Conservation (phyloP, 768 basidiomycete genomes). For the Podaxis mareebaensis region DNA sequence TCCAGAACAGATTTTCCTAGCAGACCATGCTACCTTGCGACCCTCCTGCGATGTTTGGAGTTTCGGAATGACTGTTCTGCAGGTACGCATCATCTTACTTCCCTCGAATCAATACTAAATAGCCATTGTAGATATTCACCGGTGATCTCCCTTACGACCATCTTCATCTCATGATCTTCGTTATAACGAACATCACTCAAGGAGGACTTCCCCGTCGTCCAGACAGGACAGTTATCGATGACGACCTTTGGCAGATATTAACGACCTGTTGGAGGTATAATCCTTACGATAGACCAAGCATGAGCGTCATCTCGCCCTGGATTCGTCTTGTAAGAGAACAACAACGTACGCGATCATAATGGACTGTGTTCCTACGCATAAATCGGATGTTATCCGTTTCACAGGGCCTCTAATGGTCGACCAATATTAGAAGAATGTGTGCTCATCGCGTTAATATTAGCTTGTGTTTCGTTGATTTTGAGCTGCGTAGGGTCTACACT, state of each 20-base stretch:
- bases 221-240: not conserved
- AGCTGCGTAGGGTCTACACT: too few species aligned
- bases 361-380: not conserved
- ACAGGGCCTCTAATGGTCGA: too few species aligned
- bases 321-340: constrained; percentile 9
- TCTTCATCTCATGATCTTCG: not conserved
- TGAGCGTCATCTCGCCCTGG: not conserved
- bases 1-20: constrained; percentile 1
- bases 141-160: constrained; percentile 1
- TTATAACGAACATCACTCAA: not conserved
- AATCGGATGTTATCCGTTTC: too few species aligned
- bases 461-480: too few species aligned
- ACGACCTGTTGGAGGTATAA: not conserved
- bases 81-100: not conserved
- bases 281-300: not conserved
- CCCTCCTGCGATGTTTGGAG: constrained; percentile 13
- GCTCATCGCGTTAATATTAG: too few species aligned
- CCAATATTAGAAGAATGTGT: too few species aligned
- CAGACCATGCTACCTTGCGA: not conserved
- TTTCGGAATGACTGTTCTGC: constrained; percentile 14
- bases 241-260: constrained; percentile 1
- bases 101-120: not conserved
- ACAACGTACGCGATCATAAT: not conserved
- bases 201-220: not conserved
- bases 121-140: not conserved